phyloP scores from a whole-genome alignment of 805 yeast species.

The Kazachstania viticola region DNA sequence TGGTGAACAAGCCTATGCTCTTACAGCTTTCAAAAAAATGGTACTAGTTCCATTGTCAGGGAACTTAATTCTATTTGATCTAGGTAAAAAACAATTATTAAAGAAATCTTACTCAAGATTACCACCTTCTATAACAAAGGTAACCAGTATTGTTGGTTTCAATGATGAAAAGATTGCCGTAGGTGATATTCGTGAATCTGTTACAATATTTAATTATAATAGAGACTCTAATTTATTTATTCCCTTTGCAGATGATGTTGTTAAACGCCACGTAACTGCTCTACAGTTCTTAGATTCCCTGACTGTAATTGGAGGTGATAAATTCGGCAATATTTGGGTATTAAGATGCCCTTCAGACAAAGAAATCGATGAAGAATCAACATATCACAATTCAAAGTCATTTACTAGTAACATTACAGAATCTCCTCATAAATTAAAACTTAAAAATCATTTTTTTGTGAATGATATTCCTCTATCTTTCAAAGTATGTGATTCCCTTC shows the following conservation, averaged over 20 bases:
- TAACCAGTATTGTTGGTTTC: constrained; percentile 39
- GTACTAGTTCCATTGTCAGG: constrained; percentile 48
- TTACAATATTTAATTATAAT: constrained; percentile 45
- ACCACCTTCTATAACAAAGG: constrained; percentile 34
- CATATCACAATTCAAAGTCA: not conserved
- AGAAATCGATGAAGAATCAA: constrained; percentile 8
- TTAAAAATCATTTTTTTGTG: constrained; percentile 46
- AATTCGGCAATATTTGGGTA: constrained; percentile 69
- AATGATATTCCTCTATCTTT: constrained; percentile 65
- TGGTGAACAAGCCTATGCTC: constrained; percentile 35
- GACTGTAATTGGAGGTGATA: constrained; percentile 77
- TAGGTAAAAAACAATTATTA: constrained; percentile 73
- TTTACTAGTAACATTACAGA: constrained; percentile 18
- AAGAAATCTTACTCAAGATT: constrained; percentile 43
- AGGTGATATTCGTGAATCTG: constrained; percentile 63
- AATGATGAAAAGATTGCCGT: constrained; percentile 51
- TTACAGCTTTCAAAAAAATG: constrained; percentile 46
- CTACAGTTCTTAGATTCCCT: constrained; percentile 54
- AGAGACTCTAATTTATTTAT: constrained; percentile 37
- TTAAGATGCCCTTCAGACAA: constrained; percentile 47
- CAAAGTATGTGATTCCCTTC: constrained; percentile 27
- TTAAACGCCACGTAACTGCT: constrained; percentile 55
- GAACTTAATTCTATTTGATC: constrained; percentile 47
- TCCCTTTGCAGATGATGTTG: constrained; percentile 58
- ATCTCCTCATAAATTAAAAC: constrained; percentile 37